Conservation (phyloP, 1,284 basidiomycete genomes). For the Gymnopus androsaceus region DNA sequence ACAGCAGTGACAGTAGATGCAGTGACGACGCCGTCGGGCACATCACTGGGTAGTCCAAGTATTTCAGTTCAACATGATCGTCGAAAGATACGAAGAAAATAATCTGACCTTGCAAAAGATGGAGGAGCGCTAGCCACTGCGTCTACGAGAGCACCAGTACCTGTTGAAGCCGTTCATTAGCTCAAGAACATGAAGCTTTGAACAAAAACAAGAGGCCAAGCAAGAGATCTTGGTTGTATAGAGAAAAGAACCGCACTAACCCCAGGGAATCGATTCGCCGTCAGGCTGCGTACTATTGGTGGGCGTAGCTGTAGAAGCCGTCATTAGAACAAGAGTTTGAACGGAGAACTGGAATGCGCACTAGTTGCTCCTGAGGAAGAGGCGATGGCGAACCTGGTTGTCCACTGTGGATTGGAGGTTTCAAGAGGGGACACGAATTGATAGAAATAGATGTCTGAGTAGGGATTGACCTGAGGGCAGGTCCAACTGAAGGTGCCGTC, state of each 20-base stretch:
- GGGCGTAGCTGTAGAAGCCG: no score
- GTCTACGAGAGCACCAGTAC: constrained; percentile 61
- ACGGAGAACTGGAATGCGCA: no score
- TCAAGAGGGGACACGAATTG: constrained; percentile 58
- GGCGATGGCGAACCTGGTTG: constrained; percentile 80
- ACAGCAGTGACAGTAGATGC: background rate
- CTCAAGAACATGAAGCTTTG: no score
- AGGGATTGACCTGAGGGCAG: constrained; percentile 78
- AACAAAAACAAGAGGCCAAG: no score
- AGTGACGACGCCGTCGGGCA: no score
- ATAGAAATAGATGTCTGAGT: constrained; percentile 80
- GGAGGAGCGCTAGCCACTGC: constrained; percentile 41
- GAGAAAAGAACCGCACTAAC: no score
- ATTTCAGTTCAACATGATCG: no score
- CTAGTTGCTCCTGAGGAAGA: constrained; percentile 48
- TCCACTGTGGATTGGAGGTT: constrained; percentile 58
- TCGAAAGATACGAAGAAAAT: no score
- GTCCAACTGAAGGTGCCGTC: constrained; percentile 61
- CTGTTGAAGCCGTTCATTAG: constrained; percentile 67
- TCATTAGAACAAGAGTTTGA: no score
- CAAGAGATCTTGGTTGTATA: no score
- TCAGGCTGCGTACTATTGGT: constrained; percentile 56
- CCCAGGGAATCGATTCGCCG: constrained; percentile 26
- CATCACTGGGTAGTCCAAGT: no score
- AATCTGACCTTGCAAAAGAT: constrained; percentile 14